Evolutionary conservation across 257 asterid species (phyloP).

Genomic region (Solanum rostratum): DNA sequence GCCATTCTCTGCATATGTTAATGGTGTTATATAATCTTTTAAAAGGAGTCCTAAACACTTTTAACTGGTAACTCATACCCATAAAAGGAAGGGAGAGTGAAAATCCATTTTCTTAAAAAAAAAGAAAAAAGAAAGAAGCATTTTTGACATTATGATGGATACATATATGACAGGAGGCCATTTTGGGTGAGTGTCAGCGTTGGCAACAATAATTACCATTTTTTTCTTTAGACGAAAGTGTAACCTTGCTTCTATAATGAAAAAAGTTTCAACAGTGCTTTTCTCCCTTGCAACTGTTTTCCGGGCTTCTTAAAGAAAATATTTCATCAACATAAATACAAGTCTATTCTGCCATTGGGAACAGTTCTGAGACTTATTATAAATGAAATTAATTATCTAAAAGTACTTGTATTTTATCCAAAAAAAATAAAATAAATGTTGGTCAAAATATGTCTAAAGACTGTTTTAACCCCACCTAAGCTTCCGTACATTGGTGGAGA

Average conservation of each 20-base stretch:
- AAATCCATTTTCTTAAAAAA: not conserved
- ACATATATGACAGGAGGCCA: not conserved
- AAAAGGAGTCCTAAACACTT: too few species aligned
- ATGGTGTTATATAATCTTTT: not conserved
- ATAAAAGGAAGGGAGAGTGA: too few species aligned
- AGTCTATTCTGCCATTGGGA: not conserved
- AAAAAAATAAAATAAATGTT: not conserved
- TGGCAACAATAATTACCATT: not conserved
- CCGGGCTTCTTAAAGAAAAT: not conserved
- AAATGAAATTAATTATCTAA: not conserved
- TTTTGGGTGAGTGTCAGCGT: not conserved
- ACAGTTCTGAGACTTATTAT: not conserved
- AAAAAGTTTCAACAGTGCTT: not conserved
- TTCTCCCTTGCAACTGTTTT: not conserved
- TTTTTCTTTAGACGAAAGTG: not conserved
- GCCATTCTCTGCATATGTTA: not conserved
- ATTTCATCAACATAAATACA: not conserved
- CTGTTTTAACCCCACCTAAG: not conserved
- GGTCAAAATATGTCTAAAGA: not conserved
- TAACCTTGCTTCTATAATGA: not conserved
- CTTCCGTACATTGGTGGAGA: not conserved
- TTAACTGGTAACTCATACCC: too few species aligned
- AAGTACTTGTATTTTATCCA: not conserved
- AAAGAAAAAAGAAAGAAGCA: not conserved
- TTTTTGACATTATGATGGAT: not conserved